Evolutionary conservation across 306 rosid species (phyloP).

Genomic region (Nissolia schottii): DNA sequence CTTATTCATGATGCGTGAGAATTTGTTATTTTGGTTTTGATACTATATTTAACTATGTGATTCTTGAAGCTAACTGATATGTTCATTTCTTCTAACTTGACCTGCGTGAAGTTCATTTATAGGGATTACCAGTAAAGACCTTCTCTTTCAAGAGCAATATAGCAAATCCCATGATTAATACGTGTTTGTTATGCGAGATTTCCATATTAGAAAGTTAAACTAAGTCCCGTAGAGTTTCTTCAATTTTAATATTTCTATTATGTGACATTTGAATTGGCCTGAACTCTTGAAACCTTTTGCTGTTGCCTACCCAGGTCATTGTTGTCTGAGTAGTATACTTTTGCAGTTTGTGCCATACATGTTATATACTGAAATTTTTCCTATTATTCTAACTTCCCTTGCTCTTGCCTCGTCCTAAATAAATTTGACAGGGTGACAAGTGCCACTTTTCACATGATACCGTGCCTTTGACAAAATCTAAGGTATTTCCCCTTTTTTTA

Average conservation of each 20-base stretch:
- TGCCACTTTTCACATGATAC: slow-evolving; percentile 83
- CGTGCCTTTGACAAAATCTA: slow-evolving; percentile 70
- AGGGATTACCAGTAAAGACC: background rate
- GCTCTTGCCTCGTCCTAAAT: slow-evolving; percentile 1
- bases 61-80: background rate
- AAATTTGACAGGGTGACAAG: slow-evolving; percentile 68
- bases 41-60: slow-evolving; percentile 7
- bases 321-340: background rate
- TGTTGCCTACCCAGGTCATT: background rate
- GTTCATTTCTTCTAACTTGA: background rate
- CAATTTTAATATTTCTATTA: background rate
- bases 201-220: background rate
- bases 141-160: background rate
- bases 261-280: background rate
- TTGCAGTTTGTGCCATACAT: slow-evolving; percentile 4
- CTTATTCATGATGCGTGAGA: background rate
- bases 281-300: background rate
- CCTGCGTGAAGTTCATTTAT: background rate
- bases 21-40: slow-evolving; percentile 2
- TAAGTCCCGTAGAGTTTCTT: background rate
- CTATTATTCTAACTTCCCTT: slow-evolving; percentile 16
- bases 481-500: slow-evolving; percentile 38
- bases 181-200: background rate
- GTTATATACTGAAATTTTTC: background rate
- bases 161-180: background rate